A percentile compares a stretch with the other conserved stretches of the same genome.
Evolutionary conservation across 306 rosid genomes (phyloP).

Genomic region (Alnus rubra): DNA sequence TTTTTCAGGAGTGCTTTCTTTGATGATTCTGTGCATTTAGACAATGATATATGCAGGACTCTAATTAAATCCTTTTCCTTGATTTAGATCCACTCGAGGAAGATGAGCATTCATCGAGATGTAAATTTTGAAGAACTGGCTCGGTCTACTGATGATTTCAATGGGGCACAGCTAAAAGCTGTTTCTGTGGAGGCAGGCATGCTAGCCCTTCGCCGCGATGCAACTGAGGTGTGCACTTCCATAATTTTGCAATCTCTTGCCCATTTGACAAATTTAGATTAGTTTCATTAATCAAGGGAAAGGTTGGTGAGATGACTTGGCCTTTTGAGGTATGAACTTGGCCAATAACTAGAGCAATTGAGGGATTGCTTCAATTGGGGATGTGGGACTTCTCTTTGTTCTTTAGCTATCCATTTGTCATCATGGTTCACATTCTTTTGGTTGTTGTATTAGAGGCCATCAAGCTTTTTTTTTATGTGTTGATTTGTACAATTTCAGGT

Average conservation of each 20-base stretch:
- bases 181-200: constrained; percentile 98
- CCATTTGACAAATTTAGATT: neutral
- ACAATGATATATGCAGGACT: neutral
- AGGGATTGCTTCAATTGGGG: too few relatives aligned
- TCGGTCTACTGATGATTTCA: constrained; percentile 93
- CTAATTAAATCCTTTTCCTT: constrained; percentile 13
- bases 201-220: constrained; percentile 96
- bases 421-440: neutral
- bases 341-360: too few relatives aligned
- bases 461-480: neutral
- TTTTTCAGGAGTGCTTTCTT: neutral
- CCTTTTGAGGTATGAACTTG: too few relatives aligned
- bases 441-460: neutral
- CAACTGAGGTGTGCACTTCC: constrained; percentile 71
- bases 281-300: neutral
- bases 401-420: too few relatives aligned
- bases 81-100: constrained; percentile 83
- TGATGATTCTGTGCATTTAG: neutral
- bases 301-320: neutral
- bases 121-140: constrained; percentile 95
- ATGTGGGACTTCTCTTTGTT: too few relatives aligned
- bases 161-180: constrained; percentile 93
- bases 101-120: constrained; percentile 91
- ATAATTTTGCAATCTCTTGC: neutral
- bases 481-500: constrained; percentile 45